Evolutionary conservation across 2,329 filamentous ascomycete species (phyloP), one percentile per base, ranked within the genome.

Genomic region (Parasarocladium wereldwijsianum): DNA sequence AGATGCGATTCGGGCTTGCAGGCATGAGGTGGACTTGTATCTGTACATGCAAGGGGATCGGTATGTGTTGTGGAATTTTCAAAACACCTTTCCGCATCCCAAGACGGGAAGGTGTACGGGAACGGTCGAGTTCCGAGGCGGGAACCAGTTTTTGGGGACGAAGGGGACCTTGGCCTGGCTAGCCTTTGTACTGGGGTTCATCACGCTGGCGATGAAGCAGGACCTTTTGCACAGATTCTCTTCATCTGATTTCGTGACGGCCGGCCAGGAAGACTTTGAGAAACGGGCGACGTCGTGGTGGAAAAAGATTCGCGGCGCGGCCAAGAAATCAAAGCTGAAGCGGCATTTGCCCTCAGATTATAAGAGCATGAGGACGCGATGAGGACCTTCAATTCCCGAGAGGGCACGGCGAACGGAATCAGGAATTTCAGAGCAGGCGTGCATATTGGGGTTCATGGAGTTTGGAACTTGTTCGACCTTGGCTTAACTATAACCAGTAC

Each of bases 61-160:
- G 12, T 54, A 55, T 32, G 53, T 56, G 8, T 36, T 56, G 21
- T 56, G 54, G 53, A 55, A 56, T 31, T 56, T 57, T 27, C 47
- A 54, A 32, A 56, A 55, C 35, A 51, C 52, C 34, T 51, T 52
- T 29, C 45, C 51, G 2, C 46, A 47, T 31, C 49, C 50, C 24
- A 54, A 49, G 43, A 53, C 47, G 22, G 50, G 49, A 5, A 37
- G 46, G 24, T 54, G 49, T 25, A 52, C 49, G 7, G 52, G 52
- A 0, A 55, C 53, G 1, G 46, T 56, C 13, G 53, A 56, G 41
- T 56, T 56, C 27, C 47, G 53, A 3, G 52, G 53, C 9, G 53
- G 52, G 2, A 54, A 52, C 32, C 52, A 55, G 38, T 55, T 55
- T 33, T 40, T 55, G 32, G 45, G 40, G 28, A 54, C 51, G 3